Percentiles rank a stretch among this genome's conserved stretches.
phyloP scores from a whole-genome alignment of 495 filamentous ascomycete genomes.

The Durotheca rogersii region DNA sequence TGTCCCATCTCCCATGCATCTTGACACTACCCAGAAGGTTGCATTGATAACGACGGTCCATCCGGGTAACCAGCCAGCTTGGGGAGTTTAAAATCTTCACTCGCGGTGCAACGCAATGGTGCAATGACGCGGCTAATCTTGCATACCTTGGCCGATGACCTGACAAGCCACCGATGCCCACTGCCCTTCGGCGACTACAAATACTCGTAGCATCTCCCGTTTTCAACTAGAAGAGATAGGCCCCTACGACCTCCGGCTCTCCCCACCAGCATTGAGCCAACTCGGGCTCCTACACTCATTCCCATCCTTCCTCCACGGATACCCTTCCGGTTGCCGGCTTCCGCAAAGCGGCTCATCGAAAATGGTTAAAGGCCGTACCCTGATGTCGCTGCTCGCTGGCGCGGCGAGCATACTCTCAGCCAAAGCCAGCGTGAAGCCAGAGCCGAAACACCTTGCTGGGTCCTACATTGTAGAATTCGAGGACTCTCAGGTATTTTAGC shows the following conservation, averaged over 20 bases:
- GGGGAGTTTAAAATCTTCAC: constrained; percentile 14
- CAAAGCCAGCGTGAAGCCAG: constrained; percentile 23
- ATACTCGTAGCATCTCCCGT: constrained; percentile 18
- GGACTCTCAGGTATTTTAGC: constrained; percentile 42
- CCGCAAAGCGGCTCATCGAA: constrained; percentile 3
- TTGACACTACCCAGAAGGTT: constrained; percentile 26
- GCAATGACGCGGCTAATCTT: constrained; percentile 28
- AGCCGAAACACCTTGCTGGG: constrained; percentile 37
- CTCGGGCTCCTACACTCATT: constrained; percentile 6
- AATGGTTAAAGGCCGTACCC: constrained; percentile 33
- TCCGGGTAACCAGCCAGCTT: constrained; percentile 8
- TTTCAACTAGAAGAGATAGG: neutral
- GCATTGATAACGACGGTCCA: constrained; percentile 12
- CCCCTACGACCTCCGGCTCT: constrained; percentile 5
- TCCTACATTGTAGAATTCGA: constrained; percentile 54
- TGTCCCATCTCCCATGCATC: constrained; percentile 15
- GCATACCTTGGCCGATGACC: constrained; percentile 18
- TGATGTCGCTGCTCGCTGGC: constrained; percentile 40
- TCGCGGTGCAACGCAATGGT: constrained; percentile 19
- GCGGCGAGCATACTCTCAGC: constrained; percentile 32
- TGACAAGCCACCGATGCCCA: constrained; percentile 7
- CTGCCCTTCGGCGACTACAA: constrained; percentile 18
- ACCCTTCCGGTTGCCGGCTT: constrained; percentile 12
- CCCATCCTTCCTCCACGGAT: constrained; percentile 8
- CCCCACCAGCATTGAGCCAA: constrained; percentile 2